Evolutionary conservation across 2,329 filamentous ascomycete species (phyloP).

Genomic region (Hymenoscyphus occultus): DNA sequence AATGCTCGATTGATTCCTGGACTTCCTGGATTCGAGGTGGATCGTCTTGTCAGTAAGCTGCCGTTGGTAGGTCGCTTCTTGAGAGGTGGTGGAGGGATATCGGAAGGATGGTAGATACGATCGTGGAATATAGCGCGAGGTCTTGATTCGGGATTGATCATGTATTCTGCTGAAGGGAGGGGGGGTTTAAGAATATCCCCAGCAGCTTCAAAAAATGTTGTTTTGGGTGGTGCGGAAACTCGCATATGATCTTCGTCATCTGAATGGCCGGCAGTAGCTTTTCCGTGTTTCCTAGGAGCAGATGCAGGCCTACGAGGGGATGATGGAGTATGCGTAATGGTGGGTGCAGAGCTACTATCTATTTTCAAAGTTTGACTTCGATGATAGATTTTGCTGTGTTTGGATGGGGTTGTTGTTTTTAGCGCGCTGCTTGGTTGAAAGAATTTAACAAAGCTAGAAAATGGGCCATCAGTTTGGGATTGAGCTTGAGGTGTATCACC

Average conservation of each 20-base stretch:
- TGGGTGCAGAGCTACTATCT: slow-evolving; percentile 32
- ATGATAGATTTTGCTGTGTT: slow-evolving; percentile 69
- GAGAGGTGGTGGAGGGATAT: slow-evolving; percentile 80
- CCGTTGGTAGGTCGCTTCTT: slow-evolving; percentile 47
- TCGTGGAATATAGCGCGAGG: slow-evolving; percentile 95
- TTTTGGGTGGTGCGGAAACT: slow-evolving; percentile 74
- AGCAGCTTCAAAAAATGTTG: slow-evolving; percentile 92
- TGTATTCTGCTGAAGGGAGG: slow-evolving; percentile 74
- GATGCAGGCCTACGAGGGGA: neutral
- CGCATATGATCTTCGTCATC: slow-evolving; percentile 45
- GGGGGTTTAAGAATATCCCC: slow-evolving; percentile 90
- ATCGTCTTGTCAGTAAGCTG: slow-evolving; percentile 22
- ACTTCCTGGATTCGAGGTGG: slow-evolving; percentile 16
- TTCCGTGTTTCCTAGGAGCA: slow-evolving; percentile 36
- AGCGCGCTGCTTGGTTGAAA: slow-evolving; percentile 60
- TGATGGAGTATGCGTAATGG: slow-evolving; percentile 9
- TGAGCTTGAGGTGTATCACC: slow-evolving; percentile 21
- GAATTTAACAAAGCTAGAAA: slow-evolving; percentile 60
- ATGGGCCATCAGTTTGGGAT: slow-evolving; percentile 47
- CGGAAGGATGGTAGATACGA: slow-evolving; percentile 86
- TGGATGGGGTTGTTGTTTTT: slow-evolving; percentile 49
- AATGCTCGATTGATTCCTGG: slow-evolving; percentile 42
- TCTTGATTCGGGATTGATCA: slow-evolving; percentile 78
- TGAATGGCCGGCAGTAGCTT: slow-evolving; percentile 30
- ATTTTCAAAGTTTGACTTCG: slow-evolving; percentile 70